Conservation (phyloP, 129 eudicot species). For the Escallonia rubra region DNA sequence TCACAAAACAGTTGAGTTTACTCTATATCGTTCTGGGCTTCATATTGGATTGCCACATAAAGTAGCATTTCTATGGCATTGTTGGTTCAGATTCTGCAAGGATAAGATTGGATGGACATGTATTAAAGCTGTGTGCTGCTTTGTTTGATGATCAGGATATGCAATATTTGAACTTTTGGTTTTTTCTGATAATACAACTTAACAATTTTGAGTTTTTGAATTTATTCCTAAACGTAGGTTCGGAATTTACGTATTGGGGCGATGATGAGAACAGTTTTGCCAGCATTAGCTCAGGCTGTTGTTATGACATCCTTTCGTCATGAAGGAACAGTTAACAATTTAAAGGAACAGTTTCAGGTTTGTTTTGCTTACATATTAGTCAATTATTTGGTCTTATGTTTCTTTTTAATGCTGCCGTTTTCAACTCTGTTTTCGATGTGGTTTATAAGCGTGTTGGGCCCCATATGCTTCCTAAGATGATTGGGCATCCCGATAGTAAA, state of each 20-base stretch:
- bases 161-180: too few relatives aligned
- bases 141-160: too few relatives aligned
- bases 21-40: too few relatives aligned
- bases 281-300: constrained; percentile 95
- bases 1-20: too few relatives aligned
- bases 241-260: constrained; percentile 97
- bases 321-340: constrained; percentile 33
- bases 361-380: constrained; percentile 10
- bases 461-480: not conserved
- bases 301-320: constrained; percentile 40
- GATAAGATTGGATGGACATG: too few relatives aligned
- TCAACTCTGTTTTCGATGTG: constrained; percentile 1
- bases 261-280: constrained; percentile 93
- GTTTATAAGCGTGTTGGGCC: not conserved
- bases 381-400: constrained; percentile 3
- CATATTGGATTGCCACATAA: too few relatives aligned
- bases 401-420: constrained; percentile 1
- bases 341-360: constrained; percentile 77
- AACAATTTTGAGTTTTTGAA: not conserved
- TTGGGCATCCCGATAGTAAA: not conserved
- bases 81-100: too few relatives aligned
- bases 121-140: too few relatives aligned
- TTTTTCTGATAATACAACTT: not conserved
- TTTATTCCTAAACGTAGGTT: constrained; percentile 38
- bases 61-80: too few relatives aligned